Base-by-base conservation (phyloP, 768 basidiomycete species). In the Phlegmacium glaucopus region DNA sequence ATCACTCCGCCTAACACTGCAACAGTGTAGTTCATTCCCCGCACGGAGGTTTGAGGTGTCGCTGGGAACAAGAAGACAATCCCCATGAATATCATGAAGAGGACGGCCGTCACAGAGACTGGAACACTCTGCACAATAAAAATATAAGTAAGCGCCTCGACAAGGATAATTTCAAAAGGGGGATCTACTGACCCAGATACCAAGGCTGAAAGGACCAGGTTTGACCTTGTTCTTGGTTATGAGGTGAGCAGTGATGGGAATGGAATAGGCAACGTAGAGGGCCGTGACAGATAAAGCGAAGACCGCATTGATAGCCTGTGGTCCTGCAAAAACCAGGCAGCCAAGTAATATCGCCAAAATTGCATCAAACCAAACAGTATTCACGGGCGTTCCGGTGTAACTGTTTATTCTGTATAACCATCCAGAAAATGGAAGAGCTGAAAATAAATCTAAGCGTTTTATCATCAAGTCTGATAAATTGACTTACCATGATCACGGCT, bases 1-100 rank as follows among this genome's bases (percentile, higher is more conserved):
- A 88, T 64, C 3, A 82, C 72, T 2, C 82, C 85, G 0, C 80
- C 82, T 3, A 83, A 65, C 4, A 91, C 87, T 26, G 85, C 82
- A 34, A 83, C 69, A 0, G 80, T 78, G 55, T 89, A 90, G 63
- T 90, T 90, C 87, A 91, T 88, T 43, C 69, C 67, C 9, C 53
- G 47, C 4, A 72, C 61, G 37, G 54, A 60, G 3, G 81, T 69
- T n/a, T 62, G 60, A 11, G 80, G 80, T n/a, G 69, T 72, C 9
- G 74, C 61, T 11, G 84, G 88, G 70, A 87, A 89, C 49, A 83
- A 67, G 66, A 85, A 82, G 1, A 86, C 76, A 27, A 82, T 57
- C 39, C 70, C 59, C 74, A 84, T 77, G 63, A 88, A 84, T 6
- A 57, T 25, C 88, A 90, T 89, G 66, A 80, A 90, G 0, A 70